Evolutionary conservation across 305 asterid species (phyloP).

Genomic region (Solanum chacoense): DNA sequence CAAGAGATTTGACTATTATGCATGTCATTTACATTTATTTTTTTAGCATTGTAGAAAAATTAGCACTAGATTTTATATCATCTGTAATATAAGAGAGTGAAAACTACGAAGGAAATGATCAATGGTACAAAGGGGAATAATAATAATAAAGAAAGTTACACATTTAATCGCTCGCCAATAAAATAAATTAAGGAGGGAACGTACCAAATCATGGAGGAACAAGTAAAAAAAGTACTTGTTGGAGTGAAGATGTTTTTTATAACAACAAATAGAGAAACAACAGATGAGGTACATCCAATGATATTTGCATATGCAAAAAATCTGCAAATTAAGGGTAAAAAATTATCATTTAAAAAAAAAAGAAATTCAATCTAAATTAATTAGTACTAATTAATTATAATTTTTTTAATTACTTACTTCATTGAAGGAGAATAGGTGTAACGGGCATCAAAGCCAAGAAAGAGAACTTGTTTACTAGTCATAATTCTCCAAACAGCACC

Average conservation of each 20-base stretch:
- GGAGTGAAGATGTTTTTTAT: slow-evolving; percentile 10
- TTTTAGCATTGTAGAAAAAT: neutral
- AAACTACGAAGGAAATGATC: neutral
- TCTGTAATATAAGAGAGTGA: neutral
- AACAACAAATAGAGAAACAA: slow-evolving; percentile 16
- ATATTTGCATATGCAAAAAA: slow-evolving; percentile 40
- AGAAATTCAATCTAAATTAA: neutral
- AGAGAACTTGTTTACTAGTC: slow-evolving; percentile 13
- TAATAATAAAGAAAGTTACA: neutral
- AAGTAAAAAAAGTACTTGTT: slow-evolving; percentile 30
- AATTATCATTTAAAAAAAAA: neutral
- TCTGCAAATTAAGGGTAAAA: slow-evolving; percentile 16
- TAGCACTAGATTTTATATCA: neutral
- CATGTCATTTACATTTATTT: neutral
- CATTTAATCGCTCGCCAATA: neutral
- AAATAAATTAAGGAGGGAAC: neutral
- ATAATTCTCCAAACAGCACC: slow-evolving; percentile 11
- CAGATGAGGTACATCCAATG: slow-evolving; percentile 22
- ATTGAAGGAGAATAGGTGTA: slow-evolving; percentile 19
- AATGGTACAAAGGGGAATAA: neutral
- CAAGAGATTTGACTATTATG: neutral
- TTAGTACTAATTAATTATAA: neutral
- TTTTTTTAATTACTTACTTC: slow-evolving; percentile 6
- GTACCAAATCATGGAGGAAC: slow-evolving; percentile 49
- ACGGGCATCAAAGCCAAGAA: slow-evolving; percentile 11